Conservation (phyloP, 1,284 basidiomycete species). For the Ganoderma lingzhi region DNA sequence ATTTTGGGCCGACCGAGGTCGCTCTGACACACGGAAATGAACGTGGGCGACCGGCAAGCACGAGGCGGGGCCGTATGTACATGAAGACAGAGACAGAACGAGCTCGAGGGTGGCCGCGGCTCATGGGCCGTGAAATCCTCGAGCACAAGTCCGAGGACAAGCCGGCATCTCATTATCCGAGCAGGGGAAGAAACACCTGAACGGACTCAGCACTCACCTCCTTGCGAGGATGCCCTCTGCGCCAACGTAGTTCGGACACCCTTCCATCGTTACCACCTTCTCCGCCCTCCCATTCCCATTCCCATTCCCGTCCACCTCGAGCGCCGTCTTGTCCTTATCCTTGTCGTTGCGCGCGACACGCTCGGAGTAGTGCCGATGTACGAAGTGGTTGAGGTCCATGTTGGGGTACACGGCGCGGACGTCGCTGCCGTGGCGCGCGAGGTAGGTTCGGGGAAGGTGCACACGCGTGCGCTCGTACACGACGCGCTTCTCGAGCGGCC, state of each 20-base stretch:
- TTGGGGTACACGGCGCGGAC: constrained; percentile 42
- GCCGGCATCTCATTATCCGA: neutral
- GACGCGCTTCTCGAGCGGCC: constrained; percentile 44
- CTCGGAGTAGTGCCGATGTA: constrained; percentile 47
- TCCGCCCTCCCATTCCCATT: constrained; percentile 6
- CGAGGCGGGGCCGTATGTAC: too few relatives aligned
- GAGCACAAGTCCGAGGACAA: neutral
- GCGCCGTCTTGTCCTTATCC: constrained; percentile 48
- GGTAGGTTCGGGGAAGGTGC: constrained; percentile 51
- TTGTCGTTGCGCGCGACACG: constrained; percentile 37
- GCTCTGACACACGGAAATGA: neutral
- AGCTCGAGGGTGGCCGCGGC: neutral
- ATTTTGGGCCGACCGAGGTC: neutral
- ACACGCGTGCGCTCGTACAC: constrained; percentile 40
- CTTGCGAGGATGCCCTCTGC: constrained; percentile 44
- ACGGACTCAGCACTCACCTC: constrained; percentile 39
- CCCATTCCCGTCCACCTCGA: constrained; percentile 28
- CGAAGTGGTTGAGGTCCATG: constrained; percentile 49
- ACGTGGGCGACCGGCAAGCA: neutral
- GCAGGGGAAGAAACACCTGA: neutral
- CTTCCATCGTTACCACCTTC: constrained; percentile 20
- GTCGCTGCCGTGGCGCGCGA: constrained; percentile 47
- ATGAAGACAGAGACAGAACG: neutral
- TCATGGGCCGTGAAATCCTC: neutral
- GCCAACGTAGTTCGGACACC: constrained; percentile 49